A percentile compares a stretch with the other conserved stretches of the same genome.
These are phyloP conservation scores for Phytophthora colocasiae DNA, from an alignment of 352 stramenopile species.

Conservation along the genomic window DNA sequence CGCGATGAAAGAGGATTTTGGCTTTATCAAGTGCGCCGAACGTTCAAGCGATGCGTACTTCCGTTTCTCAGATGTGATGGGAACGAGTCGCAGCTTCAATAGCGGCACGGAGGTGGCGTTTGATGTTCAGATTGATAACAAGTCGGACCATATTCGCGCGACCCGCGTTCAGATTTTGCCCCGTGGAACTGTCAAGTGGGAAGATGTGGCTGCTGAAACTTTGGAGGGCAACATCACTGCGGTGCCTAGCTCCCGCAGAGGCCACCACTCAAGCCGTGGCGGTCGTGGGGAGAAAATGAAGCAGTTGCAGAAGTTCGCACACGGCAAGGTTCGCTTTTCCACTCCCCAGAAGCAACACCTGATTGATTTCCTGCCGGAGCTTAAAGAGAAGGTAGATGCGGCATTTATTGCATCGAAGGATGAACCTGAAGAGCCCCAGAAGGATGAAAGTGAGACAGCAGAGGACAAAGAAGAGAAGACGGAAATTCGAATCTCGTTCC, in stretches of 20 bases:
- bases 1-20: slow-evolving; percentile 81
- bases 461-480: slow-evolving; percentile 20
- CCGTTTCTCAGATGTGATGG: slow-evolving; percentile 81
- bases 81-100: slow-evolving; percentile 52
- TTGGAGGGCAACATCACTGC: slow-evolving; percentile 56
- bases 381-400: slow-evolving; percentile 67
- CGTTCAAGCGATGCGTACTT: slow-evolving; percentile 78
- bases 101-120: slow-evolving; percentile 75
- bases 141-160: slow-evolving; percentile 64
- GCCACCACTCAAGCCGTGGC: slow-evolving; percentile 32
- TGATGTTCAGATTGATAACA: slow-evolving; percentile 58
- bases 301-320: slow-evolving; percentile 38
- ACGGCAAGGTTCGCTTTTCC: slow-evolving; percentile 54
- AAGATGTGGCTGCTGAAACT: slow-evolving; percentile 49
- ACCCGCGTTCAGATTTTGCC: slow-evolving; percentile 67
- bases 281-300: slow-evolving; percentile 43
- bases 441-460: slow-evolving; percentile 25
- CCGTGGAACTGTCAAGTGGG: slow-evolving; percentile 69
- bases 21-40: slow-evolving; percentile 84
- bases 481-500: slow-evolving; percentile 52
- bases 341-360: slow-evolving; percentile 50
- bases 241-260: slow-evolving; percentile 43
- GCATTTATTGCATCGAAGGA: slow-evolving; percentile 42
- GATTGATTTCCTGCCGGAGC: slow-evolving; percentile 66
- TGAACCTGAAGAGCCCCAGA: slow-evolving; percentile 13